Base-by-base conservation (phyloP, 164 flowering plant genomes). In the Nymphaea colorata region DNA sequence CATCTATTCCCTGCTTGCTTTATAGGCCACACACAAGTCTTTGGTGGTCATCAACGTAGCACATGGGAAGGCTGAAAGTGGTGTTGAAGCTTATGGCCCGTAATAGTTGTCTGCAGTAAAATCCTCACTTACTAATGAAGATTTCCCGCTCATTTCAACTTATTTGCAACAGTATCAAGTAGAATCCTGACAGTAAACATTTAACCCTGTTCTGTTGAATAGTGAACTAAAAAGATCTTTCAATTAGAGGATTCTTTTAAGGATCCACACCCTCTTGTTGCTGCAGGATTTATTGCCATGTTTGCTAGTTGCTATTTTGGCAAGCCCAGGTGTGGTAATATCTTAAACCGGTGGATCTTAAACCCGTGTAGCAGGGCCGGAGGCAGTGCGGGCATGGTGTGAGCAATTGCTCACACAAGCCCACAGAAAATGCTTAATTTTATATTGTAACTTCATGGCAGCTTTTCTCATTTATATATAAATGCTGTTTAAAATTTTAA, bases 21-120 rank as follows among this genome's bases (percentile, higher is more conserved):
- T 73, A n/a, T 78, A 91, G 97, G 93, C 89, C 51, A 91, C 89
- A 63, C 96, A 89, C 79, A 91, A 79, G 70, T 91, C 97, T 63
- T 91, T 91, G 80, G 96, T 94, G 70, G 97, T 92, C 70, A 90
- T 90, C 63, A 87, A 90, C 82, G 94, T 94, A 12, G 97, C 91
- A n/a, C 97, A 90, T 81, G 94, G 88, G 66, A 96, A 91, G 75
- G 82, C 90, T 76, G 81, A 67, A 70, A 91, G 97, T 81, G 66
- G 74, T 91, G 41, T 96, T 89, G 70, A 91, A 89, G 79, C 78
- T 91, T 44, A 91, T 91, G 97, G 97, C 96, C 25, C 86, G 93
- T 61, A 74, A 86, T 64, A 81, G 97, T 74, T 96, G 96, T 91
- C 82, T 66, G 82, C 41, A 57, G 3, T 64, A 11, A 55, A 42